Percentiles rank a stretch among this genome's conserved stretches.
phyloP scores from a whole-genome alignment of 73 alveolate genomes.

The Paramecium caudatum region DNA sequence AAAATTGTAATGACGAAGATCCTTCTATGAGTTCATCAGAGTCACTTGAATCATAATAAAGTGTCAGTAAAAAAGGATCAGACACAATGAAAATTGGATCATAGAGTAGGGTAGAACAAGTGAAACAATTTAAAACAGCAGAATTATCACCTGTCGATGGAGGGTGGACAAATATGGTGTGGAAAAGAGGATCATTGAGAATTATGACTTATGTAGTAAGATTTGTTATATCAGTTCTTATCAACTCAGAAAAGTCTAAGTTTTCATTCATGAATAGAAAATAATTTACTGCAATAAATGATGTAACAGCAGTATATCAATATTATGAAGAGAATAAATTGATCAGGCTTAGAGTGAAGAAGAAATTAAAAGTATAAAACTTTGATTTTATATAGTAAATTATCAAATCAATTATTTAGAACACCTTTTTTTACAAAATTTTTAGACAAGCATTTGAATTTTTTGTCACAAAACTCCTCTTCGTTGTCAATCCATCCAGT shows the following conservation, averaged over 20 bases:
- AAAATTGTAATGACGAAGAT: slow-evolving; percentile 19
- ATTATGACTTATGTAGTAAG: slow-evolving; percentile 57
- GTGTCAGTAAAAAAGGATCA: slow-evolving; percentile 42
- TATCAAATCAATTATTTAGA: not conserved
- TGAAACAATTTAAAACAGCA: slow-evolving; percentile 2
- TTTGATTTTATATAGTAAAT: not conserved
- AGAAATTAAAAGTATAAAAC: slow-evolving; percentile 18
- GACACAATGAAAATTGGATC: slow-evolving; percentile 15
- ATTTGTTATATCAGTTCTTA: slow-evolving; percentile 34
- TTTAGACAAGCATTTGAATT: not conserved
- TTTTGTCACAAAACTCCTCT: not conserved
- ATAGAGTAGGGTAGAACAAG: slow-evolving; percentile 28
- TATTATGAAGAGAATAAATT: slow-evolving; percentile 33
- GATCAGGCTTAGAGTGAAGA: slow-evolving; percentile 22
- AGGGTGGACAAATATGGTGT: slow-evolving; percentile 33
- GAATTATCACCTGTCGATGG: slow-evolving; percentile 33
- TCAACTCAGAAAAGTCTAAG: slow-evolving; percentile 50
- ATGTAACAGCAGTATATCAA: not conserved
- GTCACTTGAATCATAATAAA: slow-evolving; percentile 3
- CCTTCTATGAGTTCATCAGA: slow-evolving; percentile 44
- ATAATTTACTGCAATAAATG: slow-evolving; percentile 45
- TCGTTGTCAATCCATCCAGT: slow-evolving; percentile 31
- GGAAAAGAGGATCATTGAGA: slow-evolving; percentile 53
- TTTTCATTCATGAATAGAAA: slow-evolving; percentile 40
- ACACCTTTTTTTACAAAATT: not conserved